Conservation (phyloP, 495 filamentous ascomycete species). For the Poronia punctata region DNA sequence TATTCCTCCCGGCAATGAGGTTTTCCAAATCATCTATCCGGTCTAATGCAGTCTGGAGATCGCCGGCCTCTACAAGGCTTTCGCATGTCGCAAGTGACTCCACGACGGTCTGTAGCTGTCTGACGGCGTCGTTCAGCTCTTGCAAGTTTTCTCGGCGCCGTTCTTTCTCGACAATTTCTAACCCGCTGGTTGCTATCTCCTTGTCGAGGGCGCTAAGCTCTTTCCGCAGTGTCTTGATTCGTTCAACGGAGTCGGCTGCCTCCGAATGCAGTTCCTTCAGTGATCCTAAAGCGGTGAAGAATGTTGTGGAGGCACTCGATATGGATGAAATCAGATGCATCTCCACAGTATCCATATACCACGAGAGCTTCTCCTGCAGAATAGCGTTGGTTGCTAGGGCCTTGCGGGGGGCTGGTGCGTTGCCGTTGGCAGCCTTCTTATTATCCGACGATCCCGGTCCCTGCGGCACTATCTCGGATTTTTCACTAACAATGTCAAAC, state of each 20-base stretch:
- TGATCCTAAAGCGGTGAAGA: constrained; percentile 92
- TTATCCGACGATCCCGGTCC: constrained; percentile 50
- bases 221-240: constrained; percentile 72
- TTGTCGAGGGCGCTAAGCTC: constrained; percentile 75
- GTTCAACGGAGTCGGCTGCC: constrained; percentile 81
- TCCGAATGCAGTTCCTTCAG: constrained; percentile 86
- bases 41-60: constrained; percentile 71
- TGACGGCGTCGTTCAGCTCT: constrained; percentile 72
- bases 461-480: constrained; percentile 81
- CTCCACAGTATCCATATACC: constrained; percentile 99
- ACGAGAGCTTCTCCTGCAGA: constrained; percentile 96
- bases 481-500: constrained; percentile 94
- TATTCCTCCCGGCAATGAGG: constrained; percentile 57
- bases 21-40: constrained; percentile 69
- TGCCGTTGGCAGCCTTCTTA: constrained; percentile 54
- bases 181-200: constrained; percentile 78
- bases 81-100: constrained; percentile 72
- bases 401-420: constrained; percentile 61
- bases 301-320: constrained; percentile 87
- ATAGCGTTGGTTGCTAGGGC: constrained; percentile 95
- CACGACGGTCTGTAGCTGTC: constrained; percentile 73
- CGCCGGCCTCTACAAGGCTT: constrained; percentile 68
- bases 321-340: constrained; percentile 96
- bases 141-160: constrained; percentile 77
- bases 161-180: constrained; percentile 79